Evolutionary conservation across 257 asterid genomes (phyloP).

Genomic region (Solanum neorickii): DNA sequence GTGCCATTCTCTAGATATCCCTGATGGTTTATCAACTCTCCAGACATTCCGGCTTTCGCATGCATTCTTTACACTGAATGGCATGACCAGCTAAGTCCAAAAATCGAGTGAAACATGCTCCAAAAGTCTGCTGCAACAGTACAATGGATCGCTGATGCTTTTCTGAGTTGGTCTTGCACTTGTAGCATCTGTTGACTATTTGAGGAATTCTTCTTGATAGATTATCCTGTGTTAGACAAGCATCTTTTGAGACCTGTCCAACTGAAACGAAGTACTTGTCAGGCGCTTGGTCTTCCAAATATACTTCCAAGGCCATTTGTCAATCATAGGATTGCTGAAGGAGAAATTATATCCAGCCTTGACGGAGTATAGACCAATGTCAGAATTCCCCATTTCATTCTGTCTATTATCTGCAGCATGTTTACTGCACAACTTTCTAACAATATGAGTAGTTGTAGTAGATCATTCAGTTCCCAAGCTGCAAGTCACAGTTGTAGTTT

Average conservation of each 20-base stretch:
- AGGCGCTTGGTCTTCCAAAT: not conserved
- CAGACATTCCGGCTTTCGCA: not conserved
- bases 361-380: not conserved
- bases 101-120: not conserved
- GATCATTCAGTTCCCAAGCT: not conserved
- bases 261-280: not conserved
- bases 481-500: not conserved
- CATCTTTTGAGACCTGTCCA: not conserved
- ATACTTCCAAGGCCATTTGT: not conserved
- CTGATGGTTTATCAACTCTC: not conserved
- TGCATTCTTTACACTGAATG: not conserved
- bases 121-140: not conserved
- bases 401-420: not conserved
- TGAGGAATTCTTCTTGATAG: not conserved
- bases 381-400: not conserved
- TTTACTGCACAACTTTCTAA: not conserved
- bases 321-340: not conserved
- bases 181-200: not conserved
- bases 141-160: not conserved
- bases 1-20: not conserved
- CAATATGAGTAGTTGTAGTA: not conserved
- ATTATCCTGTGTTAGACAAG: not conserved
- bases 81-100: not conserved
- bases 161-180: not conserved
- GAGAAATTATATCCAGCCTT: not conserved